Evolutionary conservation across 257 asterid genomes (phyloP), one percentile per base, ranked within the genome.

Genomic region (Anisodus acutangulus): DNA sequence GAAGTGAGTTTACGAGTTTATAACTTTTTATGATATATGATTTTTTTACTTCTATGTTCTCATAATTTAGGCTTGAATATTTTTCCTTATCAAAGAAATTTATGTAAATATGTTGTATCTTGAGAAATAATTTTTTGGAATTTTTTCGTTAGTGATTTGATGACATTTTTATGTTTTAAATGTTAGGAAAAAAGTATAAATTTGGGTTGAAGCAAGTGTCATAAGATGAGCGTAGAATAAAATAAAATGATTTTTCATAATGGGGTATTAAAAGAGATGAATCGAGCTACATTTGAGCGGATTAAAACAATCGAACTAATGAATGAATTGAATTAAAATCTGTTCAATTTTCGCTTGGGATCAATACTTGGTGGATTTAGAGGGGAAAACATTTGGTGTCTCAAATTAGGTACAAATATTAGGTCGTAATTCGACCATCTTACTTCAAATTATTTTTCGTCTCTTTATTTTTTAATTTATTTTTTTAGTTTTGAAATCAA

Each of bases 1-100:
- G 39, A 74, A 17, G 87, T 84, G 62, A 79, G 80, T 84, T 60
- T 37, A 6, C 4, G 8, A 9, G 8, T 55, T 55, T 54, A 55
- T 13, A 5, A 10, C 4, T 64, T 64, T 10, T 31, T 64, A 3
- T 64, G 9, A 64, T 49, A 64, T 26, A 7, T 12, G 11, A 10
- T 64, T 3, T 26, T 64, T 35, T n/a, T 67, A n/a, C 12, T 37
- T 67, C 13, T 5, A 3, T 8, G 4, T 67, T 67, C 6, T 13
- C 51, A 37, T 35, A 35, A 67, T 66, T 67, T 67, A 12, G 51
- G 74, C 16, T 37, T 37, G 49, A 37, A 1, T 13, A 31, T 67
- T 37, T 37, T 37, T 17, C 1, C 5, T 39, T 39, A 35, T 37
- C 11, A 37, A 12, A 5, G 0, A 13, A 6, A 1, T 66, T 66